Evolutionary conservation across 768 basidiomycete species (phyloP).

Genomic region (Naganishia vaughanmartiniae): DNA sequence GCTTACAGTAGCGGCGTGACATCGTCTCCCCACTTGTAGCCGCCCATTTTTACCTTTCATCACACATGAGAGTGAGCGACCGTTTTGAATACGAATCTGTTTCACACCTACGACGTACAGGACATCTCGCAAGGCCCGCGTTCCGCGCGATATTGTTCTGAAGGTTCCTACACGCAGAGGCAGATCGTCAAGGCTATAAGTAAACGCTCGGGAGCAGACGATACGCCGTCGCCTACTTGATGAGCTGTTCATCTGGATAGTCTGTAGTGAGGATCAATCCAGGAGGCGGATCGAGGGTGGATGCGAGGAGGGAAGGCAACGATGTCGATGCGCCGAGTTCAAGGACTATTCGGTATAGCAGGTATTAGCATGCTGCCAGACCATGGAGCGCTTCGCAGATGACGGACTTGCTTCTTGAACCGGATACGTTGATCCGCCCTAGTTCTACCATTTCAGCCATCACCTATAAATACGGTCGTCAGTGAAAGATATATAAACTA

Average conservation of each 20-base stretch:
- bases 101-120: neutral
- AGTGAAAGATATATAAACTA: neutral
- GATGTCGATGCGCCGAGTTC: conserved; percentile 34
- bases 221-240: conserved; percentile 19
- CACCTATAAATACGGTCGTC: conserved; percentile 2
- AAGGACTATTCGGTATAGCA: conserved; percentile 5
- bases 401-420: conserved; percentile 20
- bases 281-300: conserved; percentile 22
- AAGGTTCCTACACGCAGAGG: conserved; percentile 24
- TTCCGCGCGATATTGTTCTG: conserved; percentile 25
- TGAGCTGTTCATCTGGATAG: conserved; percentile 30
- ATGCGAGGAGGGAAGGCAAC: conserved; percentile 21
- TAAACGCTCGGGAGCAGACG: neutral
- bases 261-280: conserved; percentile 28
- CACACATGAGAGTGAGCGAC: neutral
- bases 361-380: neutral
- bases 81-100: too few relatives aligned
- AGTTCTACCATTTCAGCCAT: conserved; percentile 33
- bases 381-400: neutral
- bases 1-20: conserved; percentile 28
- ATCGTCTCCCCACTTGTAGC: conserved; percentile 30
- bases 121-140: conserved; percentile 14
- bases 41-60: neutral
- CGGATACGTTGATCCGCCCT: conserved; percentile 2
- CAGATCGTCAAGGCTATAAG: neutral